Percentiles rank a stretch among this genome's conserved stretches.
Conservation (phyloP, 208 protist species). For the Herpetomonas tarakana region DNA sequence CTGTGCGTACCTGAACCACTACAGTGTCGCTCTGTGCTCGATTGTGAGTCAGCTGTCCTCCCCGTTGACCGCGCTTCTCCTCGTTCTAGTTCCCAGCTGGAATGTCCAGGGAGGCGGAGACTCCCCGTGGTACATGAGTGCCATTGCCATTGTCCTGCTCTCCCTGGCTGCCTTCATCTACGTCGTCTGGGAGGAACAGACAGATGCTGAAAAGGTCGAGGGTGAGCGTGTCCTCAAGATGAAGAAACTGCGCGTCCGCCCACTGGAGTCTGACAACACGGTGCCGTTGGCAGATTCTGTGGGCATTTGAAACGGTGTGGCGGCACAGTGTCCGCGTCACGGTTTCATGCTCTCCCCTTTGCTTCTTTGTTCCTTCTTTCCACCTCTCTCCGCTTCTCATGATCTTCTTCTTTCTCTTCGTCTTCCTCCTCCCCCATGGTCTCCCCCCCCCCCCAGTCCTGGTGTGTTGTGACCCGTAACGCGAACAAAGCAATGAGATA, state of each 20-base stretch:
- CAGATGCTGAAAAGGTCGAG: constrained; percentile 62
- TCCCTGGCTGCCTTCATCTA: constrained; percentile 61
- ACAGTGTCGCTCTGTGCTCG: constrained; percentile 77
- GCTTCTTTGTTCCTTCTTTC: no score
- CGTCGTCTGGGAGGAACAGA: constrained; percentile 75
- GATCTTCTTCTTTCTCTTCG: background rate
- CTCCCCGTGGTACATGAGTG: constrained; percentile 68
- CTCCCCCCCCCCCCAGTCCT: no score
- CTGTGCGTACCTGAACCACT: constrained; percentile 82
- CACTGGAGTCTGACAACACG: constrained; percentile 12
- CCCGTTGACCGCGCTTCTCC: constrained; percentile 66
- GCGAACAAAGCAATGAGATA: no score
- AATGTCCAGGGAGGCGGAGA: constrained; percentile 49
- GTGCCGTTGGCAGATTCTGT: no score
- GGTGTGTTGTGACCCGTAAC: no score
- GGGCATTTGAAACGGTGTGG: no score
- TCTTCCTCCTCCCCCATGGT: no score
- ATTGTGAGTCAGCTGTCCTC: constrained; percentile 79
- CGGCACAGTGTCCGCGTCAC: background rate
- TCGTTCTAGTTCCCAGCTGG: constrained; percentile 69
- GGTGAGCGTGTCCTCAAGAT: constrained; percentile 62
- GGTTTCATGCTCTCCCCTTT: background rate
- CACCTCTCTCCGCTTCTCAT: constrained; percentile 3
- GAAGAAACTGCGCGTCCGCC: constrained; percentile 30
- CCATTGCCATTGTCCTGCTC: constrained; percentile 61